Percentiles rank a stretch among this genome's conserved stretches.
Conservation (phyloP, 202 grass and related monocot genomes). For the Setaria viridis region DNA sequence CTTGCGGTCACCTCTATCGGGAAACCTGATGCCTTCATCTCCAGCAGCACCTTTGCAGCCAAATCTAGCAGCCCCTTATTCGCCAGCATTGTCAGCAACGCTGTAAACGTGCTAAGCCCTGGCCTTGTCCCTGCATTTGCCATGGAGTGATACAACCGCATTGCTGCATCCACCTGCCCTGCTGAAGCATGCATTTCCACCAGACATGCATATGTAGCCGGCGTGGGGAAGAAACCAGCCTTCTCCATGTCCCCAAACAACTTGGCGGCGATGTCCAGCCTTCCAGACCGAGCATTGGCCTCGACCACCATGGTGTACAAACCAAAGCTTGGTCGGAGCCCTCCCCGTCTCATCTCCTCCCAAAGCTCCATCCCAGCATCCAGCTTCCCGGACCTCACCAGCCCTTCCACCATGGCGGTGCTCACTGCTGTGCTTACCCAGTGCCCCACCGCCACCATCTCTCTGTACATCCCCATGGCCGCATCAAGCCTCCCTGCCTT, state of each 20-base stretch:
- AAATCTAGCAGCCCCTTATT: constrained; percentile 89
- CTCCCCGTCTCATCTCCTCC: constrained; percentile 74
- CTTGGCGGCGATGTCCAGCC: constrained; percentile 54
- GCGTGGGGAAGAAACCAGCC: constrained; percentile 89
- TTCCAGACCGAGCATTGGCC: constrained; percentile 83
- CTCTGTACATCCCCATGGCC: constrained; percentile 82
- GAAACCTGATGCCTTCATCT: constrained; percentile 96
- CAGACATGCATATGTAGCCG: constrained; percentile 77
- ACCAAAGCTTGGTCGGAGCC: constrained; percentile 77
- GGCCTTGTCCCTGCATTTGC: constrained; percentile 78
- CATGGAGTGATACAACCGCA: constrained; percentile 90
- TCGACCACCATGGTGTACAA: constrained; percentile 91
- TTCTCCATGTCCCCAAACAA: constrained; percentile 94
- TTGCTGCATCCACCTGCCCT: constrained; percentile 77
- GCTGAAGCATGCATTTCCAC: constrained; percentile 91
- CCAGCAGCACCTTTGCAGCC: constrained; percentile 83
- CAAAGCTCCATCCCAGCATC: constrained; percentile 89
- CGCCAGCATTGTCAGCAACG: constrained; percentile 74
- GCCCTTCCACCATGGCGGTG: constrained; percentile 69
- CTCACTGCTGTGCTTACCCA: constrained; percentile 59
- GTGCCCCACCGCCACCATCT: constrained; percentile 75
- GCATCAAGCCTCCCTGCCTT: constrained; percentile 89
- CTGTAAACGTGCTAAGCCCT: constrained; percentile 82
- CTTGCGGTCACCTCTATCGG: constrained; percentile 80
- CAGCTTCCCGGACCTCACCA: constrained; percentile 83